These are phyloP conservation scores for Macaranga tanarius DNA, from an alignment of 441 rosid species.

Conservation along the genomic window DNA sequence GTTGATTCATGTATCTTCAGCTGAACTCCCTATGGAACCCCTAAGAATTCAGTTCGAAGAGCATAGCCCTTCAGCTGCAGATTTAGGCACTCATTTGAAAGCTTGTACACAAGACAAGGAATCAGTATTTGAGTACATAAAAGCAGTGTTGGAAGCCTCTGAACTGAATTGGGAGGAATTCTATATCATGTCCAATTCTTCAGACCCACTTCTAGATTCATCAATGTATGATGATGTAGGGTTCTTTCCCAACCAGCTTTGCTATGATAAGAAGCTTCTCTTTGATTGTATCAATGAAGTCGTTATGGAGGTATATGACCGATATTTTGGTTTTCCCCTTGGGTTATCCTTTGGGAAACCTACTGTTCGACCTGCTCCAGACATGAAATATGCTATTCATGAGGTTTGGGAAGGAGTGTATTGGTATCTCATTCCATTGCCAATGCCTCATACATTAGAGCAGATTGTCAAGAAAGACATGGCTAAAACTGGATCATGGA, in stretches of 20 bases:
- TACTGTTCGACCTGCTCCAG: constrained; percentile 34
- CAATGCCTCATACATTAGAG: constrained; percentile 64
- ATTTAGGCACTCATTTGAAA: constrained; percentile 37
- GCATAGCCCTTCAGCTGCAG: constrained; percentile 34
- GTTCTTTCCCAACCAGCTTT: constrained; percentile 53
- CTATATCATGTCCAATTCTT: constrained; percentile 55
- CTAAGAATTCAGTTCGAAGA: constrained; percentile 72
- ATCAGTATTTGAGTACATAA: constrained; percentile 46
- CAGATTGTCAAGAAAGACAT: constrained; percentile 73
- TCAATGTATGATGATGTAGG: constrained; percentile 53
- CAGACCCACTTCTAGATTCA: constrained; percentile 70
- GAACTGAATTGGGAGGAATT: constrained; percentile 68
- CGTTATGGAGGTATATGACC: constrained; percentile 55
- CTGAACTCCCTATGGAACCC: constrained; percentile 53
- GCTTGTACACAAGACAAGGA: constrained; percentile 48
- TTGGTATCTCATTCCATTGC: constrained; percentile 68
- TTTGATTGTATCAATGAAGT: constrained; percentile 81
- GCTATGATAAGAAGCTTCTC: constrained; percentile 55
- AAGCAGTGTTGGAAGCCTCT: constrained; percentile 58
- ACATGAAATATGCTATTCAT: constrained; percentile 39
- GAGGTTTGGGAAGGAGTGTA: constrained; percentile 73
- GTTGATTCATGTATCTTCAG: constrained; percentile 36
- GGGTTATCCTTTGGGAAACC: constrained; percentile 57
- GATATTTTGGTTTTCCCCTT: constrained; percentile 56
- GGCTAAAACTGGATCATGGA: constrained; percentile 63